Percentiles rank a stretch among this genome's conserved stretches.
These are phyloP conservation scores for Chlorociboria aeruginascens DNA, from an alignment of 495 filamentous ascomycete species.

Conservation along the genomic window DNA sequence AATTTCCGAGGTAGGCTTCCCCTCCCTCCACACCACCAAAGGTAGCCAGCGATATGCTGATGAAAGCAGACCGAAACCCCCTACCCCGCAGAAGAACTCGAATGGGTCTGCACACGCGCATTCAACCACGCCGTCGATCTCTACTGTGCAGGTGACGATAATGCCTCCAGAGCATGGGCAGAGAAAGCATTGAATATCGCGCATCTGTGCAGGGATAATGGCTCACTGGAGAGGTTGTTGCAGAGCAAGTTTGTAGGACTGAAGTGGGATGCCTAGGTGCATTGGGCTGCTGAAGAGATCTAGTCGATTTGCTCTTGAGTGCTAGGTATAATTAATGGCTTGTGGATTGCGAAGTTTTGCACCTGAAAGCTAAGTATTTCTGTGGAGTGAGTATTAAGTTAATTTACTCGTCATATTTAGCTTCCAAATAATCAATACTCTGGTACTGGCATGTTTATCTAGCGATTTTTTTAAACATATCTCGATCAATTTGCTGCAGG, in stretches of 20 bases:
- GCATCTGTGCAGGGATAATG: conserved; percentile 37
- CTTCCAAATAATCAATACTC: too few species aligned
- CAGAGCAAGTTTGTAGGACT: conserved; percentile 41
- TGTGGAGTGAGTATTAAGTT: too few species aligned
- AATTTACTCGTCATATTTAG: too few species aligned
- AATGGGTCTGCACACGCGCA: conserved; percentile 60
- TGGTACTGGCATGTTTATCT: too few species aligned
- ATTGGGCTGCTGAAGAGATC: too few species aligned
- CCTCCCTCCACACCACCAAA: background rate
- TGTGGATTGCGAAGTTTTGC: background rate
- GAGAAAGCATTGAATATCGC: conserved; percentile 53
- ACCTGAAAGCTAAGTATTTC: background rate
- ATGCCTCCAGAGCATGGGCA: conserved; percentile 50
- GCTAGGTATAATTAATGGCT: background rate
- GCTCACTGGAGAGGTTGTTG: conserved; percentile 37
- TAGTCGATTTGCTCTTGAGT: background rate
- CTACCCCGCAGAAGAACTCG: conserved; percentile 61
- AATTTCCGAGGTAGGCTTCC: conserved; percentile 22
- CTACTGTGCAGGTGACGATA: conserved; percentile 44
- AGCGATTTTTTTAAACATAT: too few species aligned
- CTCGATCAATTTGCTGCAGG: too few species aligned
- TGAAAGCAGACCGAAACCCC: conserved; percentile 25
- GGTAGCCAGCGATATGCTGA: background rate
- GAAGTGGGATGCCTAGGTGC: conserved; percentile 17
- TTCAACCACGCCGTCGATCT: conserved; percentile 74